Evolutionary conservation across 2,329 filamentous ascomycete species (phyloP), one percentile per base, ranked within the genome.

Genomic region (Sphaerulina populicola): DNA sequence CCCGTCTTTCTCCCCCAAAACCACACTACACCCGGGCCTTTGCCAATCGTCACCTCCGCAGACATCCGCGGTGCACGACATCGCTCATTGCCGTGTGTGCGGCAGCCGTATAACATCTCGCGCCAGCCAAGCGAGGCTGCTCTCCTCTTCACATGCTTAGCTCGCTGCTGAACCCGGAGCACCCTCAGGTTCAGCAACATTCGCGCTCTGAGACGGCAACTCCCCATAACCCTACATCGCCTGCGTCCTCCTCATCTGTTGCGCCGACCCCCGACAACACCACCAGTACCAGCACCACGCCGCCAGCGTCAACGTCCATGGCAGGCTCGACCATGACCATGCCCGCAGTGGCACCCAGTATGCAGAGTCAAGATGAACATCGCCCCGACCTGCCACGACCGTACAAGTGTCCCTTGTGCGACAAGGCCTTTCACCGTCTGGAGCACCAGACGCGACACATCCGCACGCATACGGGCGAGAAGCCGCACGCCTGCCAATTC

Each of bases 381-480:
- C 80, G 71, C 71, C 88, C 77, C 76, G 91, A 97, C 71, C 80
- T 97, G 48, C 93, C 93, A 53, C 84, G 93, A 51, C 91, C 91
- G 0, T 98, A 98, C 82, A 97, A 97, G 77, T 98, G 91, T 71
- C 90, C 91, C 55, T 81, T 98, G 57, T 98, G 93, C 76, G 91
- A 96, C 65, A 94, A 96, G 78, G 91, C 93, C 55, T 98, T 98
- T 74, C 93, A 97, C 77, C 88, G 93, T 57, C 79, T 98, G 38
- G 91, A 97, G 75, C 91, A 97, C 70, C 91, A 96, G 77, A 85
- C 81, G 53, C 72, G 83, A 63, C 91, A 98, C 72, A 97, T 97
- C 67, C 83, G 91, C 64, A 97, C 93, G 6, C 91, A 98, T 72
- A 98, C 91, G 0, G 93, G 91, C 64, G 91, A 98, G 76, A 98